phyloP scores from a whole-genome alignment of 441 rosid genomes.

The Brassica balearica region DNA sequence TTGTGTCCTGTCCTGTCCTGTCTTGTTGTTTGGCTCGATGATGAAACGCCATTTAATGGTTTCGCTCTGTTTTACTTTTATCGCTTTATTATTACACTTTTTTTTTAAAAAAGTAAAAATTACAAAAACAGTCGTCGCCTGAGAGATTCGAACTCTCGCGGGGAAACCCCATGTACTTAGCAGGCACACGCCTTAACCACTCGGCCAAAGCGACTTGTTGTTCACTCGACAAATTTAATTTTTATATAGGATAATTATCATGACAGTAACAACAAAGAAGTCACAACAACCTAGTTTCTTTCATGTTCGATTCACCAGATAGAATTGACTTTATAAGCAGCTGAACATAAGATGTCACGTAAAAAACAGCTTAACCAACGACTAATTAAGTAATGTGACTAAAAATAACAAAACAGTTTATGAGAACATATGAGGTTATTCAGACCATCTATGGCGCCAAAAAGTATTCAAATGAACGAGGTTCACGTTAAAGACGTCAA shows the following conservation, averaged over 20 bases:
- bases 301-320: constrained; percentile 3
- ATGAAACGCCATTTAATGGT: too few relatives aligned
- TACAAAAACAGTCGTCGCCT: constrained; percentile 61
- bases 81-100: too few relatives aligned
- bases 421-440: not conserved
- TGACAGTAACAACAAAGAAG: too few relatives aligned
- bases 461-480: not conserved
- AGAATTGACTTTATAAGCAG: too few relatives aligned
- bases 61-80: too few relatives aligned
- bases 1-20: too few relatives aligned
- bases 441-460: not conserved
- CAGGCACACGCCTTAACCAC: constrained; percentile 99
- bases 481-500: constrained; percentile 16
- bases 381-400: not conserved
- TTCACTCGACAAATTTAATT: fast-evolving
- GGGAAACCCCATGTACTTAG: constrained; percentile 97
- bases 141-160: constrained; percentile 99
- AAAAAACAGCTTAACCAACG: too few relatives aligned
- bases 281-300: too few relatives aligned
- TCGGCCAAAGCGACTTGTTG: constrained; percentile 64
- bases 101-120: too few relatives aligned
- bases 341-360: too few relatives aligned
- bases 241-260: not conserved
- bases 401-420: not conserved
- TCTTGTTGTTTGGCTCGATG: too few relatives aligned